Evolutionary conservation across 768 basidiomycete genomes (phyloP).

Genomic region (Tylopilus sp.): DNA sequence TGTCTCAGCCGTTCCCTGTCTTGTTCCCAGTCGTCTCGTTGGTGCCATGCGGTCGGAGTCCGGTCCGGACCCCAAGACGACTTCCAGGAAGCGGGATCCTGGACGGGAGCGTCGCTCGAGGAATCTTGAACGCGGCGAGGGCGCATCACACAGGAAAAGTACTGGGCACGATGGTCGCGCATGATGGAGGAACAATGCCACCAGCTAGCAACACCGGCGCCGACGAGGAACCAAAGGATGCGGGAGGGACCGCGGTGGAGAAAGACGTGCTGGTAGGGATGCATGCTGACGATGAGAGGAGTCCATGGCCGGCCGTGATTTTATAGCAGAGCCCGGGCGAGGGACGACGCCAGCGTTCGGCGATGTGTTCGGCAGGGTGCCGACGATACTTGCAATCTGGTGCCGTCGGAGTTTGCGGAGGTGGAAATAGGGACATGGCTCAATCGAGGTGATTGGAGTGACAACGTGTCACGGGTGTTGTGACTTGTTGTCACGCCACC

Average conservation of each 20-base stretch:
- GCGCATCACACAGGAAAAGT: conserved; percentile 29
- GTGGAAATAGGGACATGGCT: not conserved
- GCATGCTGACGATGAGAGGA: conserved; percentile 13
- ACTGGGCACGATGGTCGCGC: conserved; percentile 38
- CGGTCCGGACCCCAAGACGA: conserved; percentile 3
- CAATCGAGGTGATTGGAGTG: conserved; percentile 8
- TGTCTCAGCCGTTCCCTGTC: conserved; percentile 46
- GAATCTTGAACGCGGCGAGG: conserved; percentile 15
- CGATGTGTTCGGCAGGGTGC: conserved; percentile 14
- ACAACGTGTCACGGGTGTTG: conserved; percentile 9
- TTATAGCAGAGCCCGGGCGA: conserved; percentile 12
- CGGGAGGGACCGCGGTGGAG: conserved; percentile 49
- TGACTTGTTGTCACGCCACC: conserved; percentile 24
- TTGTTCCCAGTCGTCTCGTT: conserved; percentile 39
- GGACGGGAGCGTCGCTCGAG: conserved; percentile 2
- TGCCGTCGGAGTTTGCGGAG: conserved; percentile 18
- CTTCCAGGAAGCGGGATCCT: conserved; percentile 3
- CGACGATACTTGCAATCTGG: conserved; percentile 5
- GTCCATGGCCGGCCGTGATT: not conserved
- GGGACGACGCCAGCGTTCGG: conserved; percentile 26
- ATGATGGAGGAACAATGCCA: conserved; percentile 41
- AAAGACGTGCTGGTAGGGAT: conserved; percentile 16
- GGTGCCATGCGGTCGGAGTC: conserved; percentile 20
- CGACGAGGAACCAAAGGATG: conserved; percentile 65
- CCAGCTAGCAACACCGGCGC: conserved; percentile 42